Percentiles rank a stretch among this genome's conserved stretches.
Evolutionary conservation across 225 moss, liverwort and hornwort species (phyloP).

Genomic region (Pseudoscleropodium purum): DNA sequence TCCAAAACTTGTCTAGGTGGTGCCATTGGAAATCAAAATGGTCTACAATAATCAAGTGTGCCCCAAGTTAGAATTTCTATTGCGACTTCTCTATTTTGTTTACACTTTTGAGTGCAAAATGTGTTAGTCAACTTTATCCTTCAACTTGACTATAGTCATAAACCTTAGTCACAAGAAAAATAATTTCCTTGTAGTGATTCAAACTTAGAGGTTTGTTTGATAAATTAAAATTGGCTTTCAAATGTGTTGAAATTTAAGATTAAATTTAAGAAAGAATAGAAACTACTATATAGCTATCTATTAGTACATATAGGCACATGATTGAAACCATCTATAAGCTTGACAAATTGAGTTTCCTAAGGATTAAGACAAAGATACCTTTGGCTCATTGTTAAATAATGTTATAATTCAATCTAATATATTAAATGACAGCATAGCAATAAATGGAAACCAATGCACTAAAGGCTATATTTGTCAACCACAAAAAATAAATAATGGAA

Average conservation of each 20-base stretch:
- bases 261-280: neutral
- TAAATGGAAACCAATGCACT: rapidly evolving
- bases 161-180: no score
- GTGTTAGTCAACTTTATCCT: neutral
- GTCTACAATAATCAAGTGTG: no score
- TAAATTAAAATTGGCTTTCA: neutral
- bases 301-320: neutral
- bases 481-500: neutral
- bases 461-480: neutral
- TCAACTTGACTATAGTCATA: neutral
- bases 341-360: neutral
- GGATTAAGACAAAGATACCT: neutral
- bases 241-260: neutral
- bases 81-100: neutral
- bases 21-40: no score
- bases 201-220: neutral
- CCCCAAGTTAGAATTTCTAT: neutral
- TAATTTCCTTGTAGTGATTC: neutral
- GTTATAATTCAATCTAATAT: neutral
- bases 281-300: neutral
- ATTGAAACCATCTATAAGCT: neutral
- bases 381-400: rapidly evolving
- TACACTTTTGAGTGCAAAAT: rapidly evolving
- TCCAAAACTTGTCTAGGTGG: rapidly evolving
- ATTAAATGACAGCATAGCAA: neutral